Evolutionary conservation across 2,329 filamentous ascomycete species (phyloP).

Genomic region (Ilyonectria mors-panacis): DNA sequence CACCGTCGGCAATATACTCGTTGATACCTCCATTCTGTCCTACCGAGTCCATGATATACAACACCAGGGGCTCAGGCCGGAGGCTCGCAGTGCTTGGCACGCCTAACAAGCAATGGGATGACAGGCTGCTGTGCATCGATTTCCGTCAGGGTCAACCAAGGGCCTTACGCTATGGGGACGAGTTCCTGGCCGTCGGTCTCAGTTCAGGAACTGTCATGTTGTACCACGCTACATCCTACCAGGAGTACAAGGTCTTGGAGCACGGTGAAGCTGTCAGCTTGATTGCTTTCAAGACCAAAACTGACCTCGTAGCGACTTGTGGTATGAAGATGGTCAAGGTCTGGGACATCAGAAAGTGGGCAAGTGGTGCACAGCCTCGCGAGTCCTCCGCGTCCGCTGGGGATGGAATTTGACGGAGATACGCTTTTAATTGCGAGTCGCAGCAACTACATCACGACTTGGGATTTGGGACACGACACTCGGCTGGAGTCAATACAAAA

Average conservation of each 20-base stretch:
- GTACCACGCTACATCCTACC: slow-evolving; percentile 46
- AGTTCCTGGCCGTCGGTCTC: slow-evolving; percentile 48
- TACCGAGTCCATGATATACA: slow-evolving; percentile 44
- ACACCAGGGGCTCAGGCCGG: slow-evolving; percentile 21
- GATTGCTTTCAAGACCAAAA: slow-evolving; percentile 50
- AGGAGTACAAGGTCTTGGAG: slow-evolving; percentile 45
- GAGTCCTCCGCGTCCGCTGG: slow-evolving; percentile 41
- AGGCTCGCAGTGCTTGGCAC: slow-evolving; percentile 45
- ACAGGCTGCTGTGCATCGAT: slow-evolving; percentile 49
- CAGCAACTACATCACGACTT: slow-evolving; percentile 47
- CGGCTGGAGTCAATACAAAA: slow-evolving; percentile 23
- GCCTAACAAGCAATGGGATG: slow-evolving; percentile 49
- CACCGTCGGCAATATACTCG: slow-evolving; percentile 51
- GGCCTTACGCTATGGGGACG: slow-evolving; percentile 46
- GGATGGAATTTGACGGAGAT: slow-evolving; percentile 47
- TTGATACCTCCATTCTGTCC: slow-evolving; percentile 53
- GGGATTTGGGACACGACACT: slow-evolving; percentile 45
- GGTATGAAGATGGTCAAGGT: slow-evolving; percentile 48
- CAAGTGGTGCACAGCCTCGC: slow-evolving; percentile 45
- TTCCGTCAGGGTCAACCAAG: slow-evolving; percentile 44
- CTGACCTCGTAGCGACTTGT: slow-evolving; percentile 50
- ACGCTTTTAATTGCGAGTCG: slow-evolving; percentile 46
- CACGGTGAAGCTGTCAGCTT: slow-evolving; percentile 51
- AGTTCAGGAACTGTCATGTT: slow-evolving; percentile 41
- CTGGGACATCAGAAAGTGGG: slow-evolving; percentile 50